phyloP scores from a whole-genome alignment of 2,329 filamentous ascomycete genomes.

The Fusarium sp. region DNA sequence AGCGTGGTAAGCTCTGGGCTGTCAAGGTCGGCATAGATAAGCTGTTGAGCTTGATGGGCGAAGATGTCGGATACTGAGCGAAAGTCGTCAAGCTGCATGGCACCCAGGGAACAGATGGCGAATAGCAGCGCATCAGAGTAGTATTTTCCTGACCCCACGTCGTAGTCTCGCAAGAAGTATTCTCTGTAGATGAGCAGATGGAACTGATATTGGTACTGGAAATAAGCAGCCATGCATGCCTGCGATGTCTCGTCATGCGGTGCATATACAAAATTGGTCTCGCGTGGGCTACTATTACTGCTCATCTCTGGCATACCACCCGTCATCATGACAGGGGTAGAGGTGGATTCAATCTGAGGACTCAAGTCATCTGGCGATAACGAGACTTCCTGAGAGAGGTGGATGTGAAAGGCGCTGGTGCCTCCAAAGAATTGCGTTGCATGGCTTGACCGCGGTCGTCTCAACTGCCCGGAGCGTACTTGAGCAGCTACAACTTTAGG shows the following conservation, averaged over 20 bases:
- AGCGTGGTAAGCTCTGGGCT: constrained; percentile 60
- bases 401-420: constrained; percentile 60
- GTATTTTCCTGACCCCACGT: constrained; percentile 58
- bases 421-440: constrained; percentile 61
- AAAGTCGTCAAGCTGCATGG: constrained; percentile 58
- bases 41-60: constrained; percentile 57
- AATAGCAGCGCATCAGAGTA: constrained; percentile 63
- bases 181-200: constrained; percentile 64
- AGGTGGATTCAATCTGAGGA: constrained; percentile 27
- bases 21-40: constrained; percentile 60
- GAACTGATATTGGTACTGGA: constrained; percentile 61
- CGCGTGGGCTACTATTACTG: constrained; percentile 35
- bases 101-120: constrained; percentile 61
- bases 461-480: constrained; percentile 51
- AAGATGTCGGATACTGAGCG: constrained; percentile 57
- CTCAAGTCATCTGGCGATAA: constrained; percentile 27
- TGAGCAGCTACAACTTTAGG: constrained; percentile 50
- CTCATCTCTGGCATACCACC: constrained; percentile 21
- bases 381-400: constrained; percentile 48
- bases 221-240: constrained; percentile 60
- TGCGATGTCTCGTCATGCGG: constrained; percentile 59
- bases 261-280: constrained; percentile 52
- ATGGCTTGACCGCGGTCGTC: constrained; percentile 55
- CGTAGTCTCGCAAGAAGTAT: constrained; percentile 63
- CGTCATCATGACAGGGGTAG: constrained; percentile 19